These are phyloP conservation scores for Rubroboletus pulcherrimus DNA, from an alignment of 768 basidiomycete species.

Conservation along the genomic window DNA sequence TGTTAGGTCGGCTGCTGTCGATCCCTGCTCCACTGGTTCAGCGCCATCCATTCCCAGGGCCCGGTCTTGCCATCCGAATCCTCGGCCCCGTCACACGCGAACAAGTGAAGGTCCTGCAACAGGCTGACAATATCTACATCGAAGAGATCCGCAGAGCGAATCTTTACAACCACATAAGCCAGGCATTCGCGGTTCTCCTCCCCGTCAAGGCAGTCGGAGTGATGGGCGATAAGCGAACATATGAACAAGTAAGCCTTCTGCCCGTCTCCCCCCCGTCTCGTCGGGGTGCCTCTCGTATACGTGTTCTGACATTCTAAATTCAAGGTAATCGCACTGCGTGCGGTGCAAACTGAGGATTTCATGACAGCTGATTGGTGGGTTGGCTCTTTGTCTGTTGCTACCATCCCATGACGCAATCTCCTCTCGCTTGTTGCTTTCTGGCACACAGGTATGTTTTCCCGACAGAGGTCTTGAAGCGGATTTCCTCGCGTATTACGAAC, in stretches of 20 bases:
- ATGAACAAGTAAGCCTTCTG: conserved; percentile 69
- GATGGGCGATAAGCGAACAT: conserved; percentile 94
- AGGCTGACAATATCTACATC: conserved; percentile 94
- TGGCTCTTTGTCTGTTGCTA: not conserved
- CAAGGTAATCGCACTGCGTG: conserved; percentile 89
- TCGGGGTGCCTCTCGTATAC: not conserved
- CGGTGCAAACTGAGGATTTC: conserved; percentile 97
- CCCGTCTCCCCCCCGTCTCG: not conserved
- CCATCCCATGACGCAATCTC: not conserved
- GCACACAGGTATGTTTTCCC: conserved; percentile 91
- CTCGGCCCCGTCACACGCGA: conserved; percentile 92
- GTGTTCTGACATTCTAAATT: conserved; percentile 1
- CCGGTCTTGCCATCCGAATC: conserved; percentile 96
- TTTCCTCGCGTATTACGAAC: conserved; percentile 96
- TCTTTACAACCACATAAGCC: conserved; percentile 88
- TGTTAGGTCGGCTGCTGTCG: conserved; percentile 81
- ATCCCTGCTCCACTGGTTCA: conserved; percentile 94
- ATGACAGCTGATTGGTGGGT: conserved; percentile 98
- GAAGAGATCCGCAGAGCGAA: conserved; percentile 95
- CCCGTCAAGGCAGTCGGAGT: conserved; percentile 98
- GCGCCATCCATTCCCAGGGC: conserved; percentile 98
- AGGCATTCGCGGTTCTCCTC: conserved; percentile 94
- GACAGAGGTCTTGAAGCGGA: conserved; percentile 78
- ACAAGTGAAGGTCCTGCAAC: conserved; percentile 88
- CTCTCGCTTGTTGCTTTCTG: conserved; percentile 17